Conservation (phyloP, 2,329 filamentous ascomycete species). For the Monilinia fructicola region DNA sequence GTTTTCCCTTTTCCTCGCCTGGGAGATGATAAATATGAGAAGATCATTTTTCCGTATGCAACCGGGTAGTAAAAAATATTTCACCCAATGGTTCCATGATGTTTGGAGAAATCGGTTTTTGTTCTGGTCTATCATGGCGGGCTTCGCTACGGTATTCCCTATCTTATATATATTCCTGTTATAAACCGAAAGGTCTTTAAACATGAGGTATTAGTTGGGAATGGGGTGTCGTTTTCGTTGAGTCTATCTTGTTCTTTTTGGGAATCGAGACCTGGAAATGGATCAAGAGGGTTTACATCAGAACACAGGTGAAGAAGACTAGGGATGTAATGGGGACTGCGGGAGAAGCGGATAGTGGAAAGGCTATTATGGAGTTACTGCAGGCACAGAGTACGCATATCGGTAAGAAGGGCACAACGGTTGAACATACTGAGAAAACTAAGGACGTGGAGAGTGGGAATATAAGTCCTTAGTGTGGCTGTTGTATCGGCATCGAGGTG, state of each 20-base stretch:
- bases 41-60: conserved; percentile 75
- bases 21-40: conserved; percentile 74
- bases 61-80: conserved; percentile 57
- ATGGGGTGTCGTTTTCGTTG: conserved; percentile 66
- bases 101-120: conserved; percentile 73
- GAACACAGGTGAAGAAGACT: neutral
- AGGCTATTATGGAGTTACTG: conserved; percentile 2
- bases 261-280: conserved; percentile 68
- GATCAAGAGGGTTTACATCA: conserved; percentile 51
- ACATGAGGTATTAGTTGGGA: conserved; percentile 66
- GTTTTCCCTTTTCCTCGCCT: conserved; percentile 74
- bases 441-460: conserved; percentile 10
- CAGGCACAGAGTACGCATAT: conserved; percentile 6
- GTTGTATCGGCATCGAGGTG: neutral
- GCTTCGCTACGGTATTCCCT: conserved; percentile 58
- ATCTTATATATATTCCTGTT: conserved; percentile 67
- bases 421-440: neutral
- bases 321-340: too few relatives aligned
- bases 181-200: conserved; percentile 66
- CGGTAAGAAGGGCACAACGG: neutral
- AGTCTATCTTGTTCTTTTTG: conserved; percentile 59
- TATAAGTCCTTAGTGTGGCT: neutral
- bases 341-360: neutral
- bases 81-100: conserved; percentile 66
- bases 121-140: conserved; percentile 62